Conservation (phyloP, 805 yeast genomes). For the Candida peoriensis region DNA sequence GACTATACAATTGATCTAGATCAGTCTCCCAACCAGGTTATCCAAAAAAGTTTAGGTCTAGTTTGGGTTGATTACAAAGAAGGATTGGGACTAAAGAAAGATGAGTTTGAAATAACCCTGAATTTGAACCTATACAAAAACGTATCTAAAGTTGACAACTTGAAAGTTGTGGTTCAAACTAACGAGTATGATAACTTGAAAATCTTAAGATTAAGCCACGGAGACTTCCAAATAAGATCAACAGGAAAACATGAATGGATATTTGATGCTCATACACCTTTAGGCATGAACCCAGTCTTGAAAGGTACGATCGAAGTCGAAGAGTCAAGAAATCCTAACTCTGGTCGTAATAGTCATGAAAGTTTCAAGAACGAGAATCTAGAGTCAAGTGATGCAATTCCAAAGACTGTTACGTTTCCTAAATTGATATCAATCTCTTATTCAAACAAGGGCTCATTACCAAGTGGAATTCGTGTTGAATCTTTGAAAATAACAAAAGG, state of each 20-base stretch:
- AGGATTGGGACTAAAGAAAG: slow-evolving; percentile 30
- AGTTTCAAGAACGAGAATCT: not conserved
- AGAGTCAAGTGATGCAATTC: not conserved
- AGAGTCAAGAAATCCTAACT: slow-evolving; percentile 10
- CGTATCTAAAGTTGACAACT: slow-evolving; percentile 43
- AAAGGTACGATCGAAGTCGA: slow-evolving; percentile 47
- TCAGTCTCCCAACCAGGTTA: slow-evolving; percentile 12
- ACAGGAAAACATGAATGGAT: slow-evolving; percentile 62
- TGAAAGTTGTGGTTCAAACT: slow-evolving; percentile 36
- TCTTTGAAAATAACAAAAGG: slow-evolving; percentile 59
- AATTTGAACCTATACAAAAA: slow-evolving; percentile 33
- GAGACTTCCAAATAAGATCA: slow-evolving; percentile 59
- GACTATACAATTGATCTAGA: slow-evolving; percentile 56
- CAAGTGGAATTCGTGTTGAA: slow-evolving; percentile 71
- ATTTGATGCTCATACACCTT: slow-evolving; percentile 48
- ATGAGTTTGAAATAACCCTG: slow-evolving; percentile 34
- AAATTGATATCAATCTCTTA: slow-evolving; percentile 47
- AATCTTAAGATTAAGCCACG: slow-evolving; percentile 63
- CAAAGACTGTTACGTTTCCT: slow-evolving; percentile 37
- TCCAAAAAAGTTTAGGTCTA: slow-evolving; percentile 21
- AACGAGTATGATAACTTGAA: slow-evolving; percentile 36
- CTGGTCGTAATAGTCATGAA: slow-evolving; percentile 3
- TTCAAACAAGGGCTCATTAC: slow-evolving; percentile 59
- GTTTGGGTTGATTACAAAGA: slow-evolving; percentile 27
- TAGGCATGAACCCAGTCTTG: slow-evolving; percentile 65